These are phyloP conservation scores for Boletus sp. DNA, from an alignment of 768 basidiomycete species.

Conservation along the genomic window DNA sequence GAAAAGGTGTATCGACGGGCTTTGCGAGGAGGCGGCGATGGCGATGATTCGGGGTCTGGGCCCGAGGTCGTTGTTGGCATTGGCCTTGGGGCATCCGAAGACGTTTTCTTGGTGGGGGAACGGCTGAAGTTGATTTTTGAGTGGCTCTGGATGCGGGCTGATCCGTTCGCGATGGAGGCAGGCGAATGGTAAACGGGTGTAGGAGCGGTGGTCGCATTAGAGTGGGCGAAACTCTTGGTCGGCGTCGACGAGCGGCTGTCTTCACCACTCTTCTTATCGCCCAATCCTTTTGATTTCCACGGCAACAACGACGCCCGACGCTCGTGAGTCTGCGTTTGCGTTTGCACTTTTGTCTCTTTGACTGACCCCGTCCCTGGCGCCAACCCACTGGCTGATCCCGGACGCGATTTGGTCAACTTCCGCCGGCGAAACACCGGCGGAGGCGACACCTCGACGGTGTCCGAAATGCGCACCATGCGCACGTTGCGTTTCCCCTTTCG, in stretches of 20 bases:
- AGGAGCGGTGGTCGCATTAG: background rate
- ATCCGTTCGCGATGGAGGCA: background rate
- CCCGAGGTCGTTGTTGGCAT: background rate
- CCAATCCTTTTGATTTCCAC: constrained; percentile 20
- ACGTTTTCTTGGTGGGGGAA: background rate
- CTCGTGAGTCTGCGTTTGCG: background rate
- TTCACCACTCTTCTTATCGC: background rate
- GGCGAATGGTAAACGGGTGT: background rate
- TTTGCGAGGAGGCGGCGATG: constrained; percentile 7
- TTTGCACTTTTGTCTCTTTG: background rate
- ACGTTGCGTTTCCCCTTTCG: constrained; percentile 19
- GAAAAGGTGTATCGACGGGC: constrained; percentile 25
- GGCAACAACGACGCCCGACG: constrained; percentile 21
- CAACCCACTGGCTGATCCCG: background rate
- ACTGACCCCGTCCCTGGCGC: background rate
- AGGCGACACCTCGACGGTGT: constrained; percentile 21
- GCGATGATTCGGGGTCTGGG: background rate
- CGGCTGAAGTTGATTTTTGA: background rate
- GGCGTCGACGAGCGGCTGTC: background rate
- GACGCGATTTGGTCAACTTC: constrained; percentile 25
- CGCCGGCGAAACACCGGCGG: constrained; percentile 14
- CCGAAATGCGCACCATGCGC: constrained; percentile 26
- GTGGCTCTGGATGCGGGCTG: background rate
- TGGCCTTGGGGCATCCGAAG: background rate
- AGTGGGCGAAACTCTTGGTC: background rate